Evolutionary conservation across 2,329 filamentous ascomycete genomes (phyloP), one percentile per base, ranked within the genome.

Genomic region (Rachicladosporium sp.): DNA sequence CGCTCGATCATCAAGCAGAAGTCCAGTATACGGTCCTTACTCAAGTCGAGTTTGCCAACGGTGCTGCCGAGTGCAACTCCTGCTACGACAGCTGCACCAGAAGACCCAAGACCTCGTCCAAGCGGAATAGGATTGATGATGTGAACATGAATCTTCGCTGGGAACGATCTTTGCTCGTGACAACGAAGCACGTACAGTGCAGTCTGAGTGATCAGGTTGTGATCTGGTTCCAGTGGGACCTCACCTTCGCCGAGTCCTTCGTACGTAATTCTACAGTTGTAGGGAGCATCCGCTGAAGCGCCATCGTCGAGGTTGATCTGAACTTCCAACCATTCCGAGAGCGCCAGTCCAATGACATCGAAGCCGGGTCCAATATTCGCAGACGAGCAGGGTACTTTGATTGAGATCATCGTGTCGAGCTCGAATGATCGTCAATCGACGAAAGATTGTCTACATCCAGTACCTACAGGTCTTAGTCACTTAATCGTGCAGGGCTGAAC

Each of bases 311-410:
- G 71, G 46, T 79, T 85, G 60, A 96, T 82, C 47, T 79, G 74
- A 41, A 96, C 70, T 67, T 95, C 88, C 48, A 98, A 82, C 67
- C 89, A 93, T 62, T 95, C 79, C 49, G 87, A 93, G 50, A 98
- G 73, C 6, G 89, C 89, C 46, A 98, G 80, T 51, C 91, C 86
- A 60, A 96, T 94, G 54, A 95, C 89, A 69, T 98, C 89, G 71
- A 96, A 98, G 43, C 89, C 89, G 36, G 89, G 89, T 51, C 86
- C 89, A 58, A 96, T 95, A 70, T 96, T 96, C 66, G 89, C 89
- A 46, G 88, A 95, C 44, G 89, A 96, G 68, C 85, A 93, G 49
- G 89, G 89, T 46, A 86, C 85, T 65, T 53, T 42, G 40, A 42
- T 42, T 10, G 40, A 37, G 13, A 38, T 42, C 40, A 42, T 42